Evolutionary conservation across 352 stramenopile species (phyloP).

Genomic region (Aphanomyces stellatus): DNA sequence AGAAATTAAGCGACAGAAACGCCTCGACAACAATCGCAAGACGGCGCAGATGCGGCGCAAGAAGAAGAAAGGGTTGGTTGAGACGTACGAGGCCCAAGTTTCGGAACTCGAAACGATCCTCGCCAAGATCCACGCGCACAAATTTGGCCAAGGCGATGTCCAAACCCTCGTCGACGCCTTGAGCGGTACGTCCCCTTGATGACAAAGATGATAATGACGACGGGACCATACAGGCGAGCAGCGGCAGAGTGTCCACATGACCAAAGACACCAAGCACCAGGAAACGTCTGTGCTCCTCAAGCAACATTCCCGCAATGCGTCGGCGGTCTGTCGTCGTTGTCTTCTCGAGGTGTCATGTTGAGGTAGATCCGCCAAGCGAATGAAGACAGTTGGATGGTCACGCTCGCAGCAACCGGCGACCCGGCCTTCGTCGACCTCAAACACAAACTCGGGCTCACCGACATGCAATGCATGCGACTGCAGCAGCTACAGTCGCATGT

Average conservation of each 20-base stretch:
- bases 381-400: constrained; percentile 69
- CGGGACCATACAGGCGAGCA: constrained; percentile 74
- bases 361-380: constrained; percentile 75
- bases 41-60: constrained; percentile 72
- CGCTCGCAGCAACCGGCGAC: constrained; percentile 27
- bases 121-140: constrained; percentile 66
- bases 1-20: constrained; percentile 64
- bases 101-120: constrained; percentile 82
- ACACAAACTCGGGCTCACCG: constrained; percentile 51
- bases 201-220: background rate
- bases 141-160: constrained; percentile 56
- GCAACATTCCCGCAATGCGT: constrained; percentile 66
- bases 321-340: constrained; percentile 35
- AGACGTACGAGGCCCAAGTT: constrained; percentile 78
- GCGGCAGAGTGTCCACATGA: constrained; percentile 70
- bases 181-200: constrained; percentile 36
- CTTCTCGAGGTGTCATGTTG: background rate
- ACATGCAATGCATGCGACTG: constrained; percentile 57
- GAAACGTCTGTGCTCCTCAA: constrained; percentile 66
- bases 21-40: constrained; percentile 68
- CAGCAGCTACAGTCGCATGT: constrained; percentile 34
- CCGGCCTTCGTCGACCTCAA: constrained; percentile 37
- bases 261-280: constrained; percentile 78
- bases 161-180: constrained; percentile 62
- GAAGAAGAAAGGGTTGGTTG: constrained; percentile 84